These are phyloP conservation scores for Cornus controversa DNA, from an alignment of 148 eudicot species.

Conservation along the genomic window DNA sequence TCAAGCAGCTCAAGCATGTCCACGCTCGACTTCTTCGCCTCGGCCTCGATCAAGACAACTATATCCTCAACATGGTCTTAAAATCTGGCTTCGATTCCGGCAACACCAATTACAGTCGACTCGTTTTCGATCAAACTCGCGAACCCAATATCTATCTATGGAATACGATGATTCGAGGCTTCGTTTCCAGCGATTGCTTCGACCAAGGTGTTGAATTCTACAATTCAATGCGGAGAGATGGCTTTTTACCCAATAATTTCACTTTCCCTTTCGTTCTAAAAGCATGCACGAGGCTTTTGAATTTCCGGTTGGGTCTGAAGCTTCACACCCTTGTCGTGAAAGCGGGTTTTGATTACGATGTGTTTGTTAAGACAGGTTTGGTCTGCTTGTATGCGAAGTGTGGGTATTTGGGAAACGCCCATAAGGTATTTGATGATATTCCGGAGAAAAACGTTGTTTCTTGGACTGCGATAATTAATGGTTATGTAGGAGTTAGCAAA, in stretches of 20 bases:
- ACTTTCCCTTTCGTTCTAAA: slow-evolving; percentile 56
- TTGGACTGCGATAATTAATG: slow-evolving; percentile 56
- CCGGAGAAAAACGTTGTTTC: slow-evolving; percentile 42
- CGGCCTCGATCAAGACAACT: slow-evolving; percentile 32
- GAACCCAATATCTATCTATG: slow-evolving; percentile 39
- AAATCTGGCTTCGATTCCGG: slow-evolving; percentile 30
- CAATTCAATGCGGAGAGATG: slow-evolving; percentile 27
- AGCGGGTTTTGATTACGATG: slow-evolving; percentile 46
- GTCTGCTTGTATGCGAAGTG: slow-evolving; percentile 44
- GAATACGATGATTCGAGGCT: slow-evolving; percentile 52
- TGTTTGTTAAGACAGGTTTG: slow-evolving; percentile 51
- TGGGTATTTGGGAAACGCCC: slow-evolving; percentile 43
- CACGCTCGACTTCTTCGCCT: slow-evolving; percentile 45
- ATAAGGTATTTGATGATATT: slow-evolving; percentile 57
- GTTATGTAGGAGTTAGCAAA: slow-evolving; percentile 36
- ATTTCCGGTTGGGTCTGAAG: slow-evolving; percentile 32
- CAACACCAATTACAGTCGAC: slow-evolving; percentile 29
- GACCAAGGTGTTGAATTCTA: slow-evolving; percentile 30
- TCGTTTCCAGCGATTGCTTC: slow-evolving; percentile 34
- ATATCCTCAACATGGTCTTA: slow-evolving; percentile 42
- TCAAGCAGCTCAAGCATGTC: slow-evolving; percentile 44
- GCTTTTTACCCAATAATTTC: slow-evolving; percentile 45
- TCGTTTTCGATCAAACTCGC: slow-evolving; percentile 34
- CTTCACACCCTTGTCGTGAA: slow-evolving; percentile 47
- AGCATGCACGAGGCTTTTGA: slow-evolving; percentile 32